Evolutionary conservation across 2,329 filamentous ascomycete species (phyloP).

Genomic region (Cryphonectria naterciae): DNA sequence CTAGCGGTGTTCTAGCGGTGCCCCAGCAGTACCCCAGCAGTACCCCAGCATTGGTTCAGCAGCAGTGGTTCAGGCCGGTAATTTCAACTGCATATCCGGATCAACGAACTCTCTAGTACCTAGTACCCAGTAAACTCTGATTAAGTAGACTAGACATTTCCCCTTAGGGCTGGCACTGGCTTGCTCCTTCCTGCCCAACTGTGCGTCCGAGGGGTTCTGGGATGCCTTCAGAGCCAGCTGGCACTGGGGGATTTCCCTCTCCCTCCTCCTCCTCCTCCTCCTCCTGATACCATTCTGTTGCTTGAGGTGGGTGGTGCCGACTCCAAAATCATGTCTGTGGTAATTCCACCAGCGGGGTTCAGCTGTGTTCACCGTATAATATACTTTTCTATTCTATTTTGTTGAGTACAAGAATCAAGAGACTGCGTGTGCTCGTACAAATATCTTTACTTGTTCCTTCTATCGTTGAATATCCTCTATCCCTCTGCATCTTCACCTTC

Average conservation of each 20-base stretch:
- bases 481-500: background rate
- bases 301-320: too few species aligned
- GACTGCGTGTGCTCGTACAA: background rate
- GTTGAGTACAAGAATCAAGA: too few species aligned
- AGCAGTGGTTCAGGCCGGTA: background rate
- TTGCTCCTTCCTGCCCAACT: too few species aligned
- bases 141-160: conserved; percentile 3
- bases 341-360: background rate
- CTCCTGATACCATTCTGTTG: too few species aligned
- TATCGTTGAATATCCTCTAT: background rate
- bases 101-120: conserved; percentile 1
- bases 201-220: too few species aligned
- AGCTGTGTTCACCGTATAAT: background rate
- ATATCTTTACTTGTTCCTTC: background rate
- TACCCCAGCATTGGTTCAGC: background rate
- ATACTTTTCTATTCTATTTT: background rate
- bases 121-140: background rate
- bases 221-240: too few species aligned
- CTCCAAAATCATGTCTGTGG: too few species aligned
- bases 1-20: background rate
- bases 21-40: background rate
- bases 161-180: background rate
- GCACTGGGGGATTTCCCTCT: too few species aligned
- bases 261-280: too few species aligned
- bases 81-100: conserved; percentile 7